Evolutionary conservation across 176 grass and related monocot species (phyloP), one percentile per base, ranked within the genome.

Genomic region (Aegilops bicornis): DNA sequence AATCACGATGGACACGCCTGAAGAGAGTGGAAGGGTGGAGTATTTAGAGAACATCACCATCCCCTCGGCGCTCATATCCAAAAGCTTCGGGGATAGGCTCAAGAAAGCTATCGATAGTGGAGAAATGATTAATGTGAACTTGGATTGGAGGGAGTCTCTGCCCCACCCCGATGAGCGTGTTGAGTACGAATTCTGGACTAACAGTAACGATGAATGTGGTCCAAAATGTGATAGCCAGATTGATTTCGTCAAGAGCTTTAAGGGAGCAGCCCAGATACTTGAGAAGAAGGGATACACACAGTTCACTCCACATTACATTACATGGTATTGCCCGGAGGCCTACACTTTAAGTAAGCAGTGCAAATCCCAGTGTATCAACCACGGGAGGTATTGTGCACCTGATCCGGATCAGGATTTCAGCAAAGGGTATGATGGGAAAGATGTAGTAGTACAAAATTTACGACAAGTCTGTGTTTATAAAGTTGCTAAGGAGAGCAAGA

Each of bases 261-360:
- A 91, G 79, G 90, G 94, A 47, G 67, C 87, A 48, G 94, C 94
- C 1, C 91, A 93, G 37, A 86, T 95, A 80, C 82, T 95, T 54
- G 94, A 95, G 84, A 92, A 91, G 84, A 89, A 89, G 59, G 91
- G 94, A 20, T 95, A 93, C 85, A 95, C 91, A 7, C 87, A 91
- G 52, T 95, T 93, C 82, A 91, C 91, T 10, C 94, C 94, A 15
- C 94, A 95, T 89, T 95, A 93, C 66, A 95, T 95, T 64, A 95
- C 94, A 13, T 95, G 94, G 94, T 95, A 91, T 72, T 95, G 91
- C 52, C 91, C 94, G 5, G 86, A 91, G 81, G 84, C 94, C 56
- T 95, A 91, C 77, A 61, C 87, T 23, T 27, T 89, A 60, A 95
- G 91, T 84, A 95, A 93, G 76, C 91, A 95, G 58, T 95, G 94